Evolutionary conservation across 257 asterid species (phyloP), one percentile per base, ranked within the genome.

Genomic region (Anisodus acutangulus): DNA sequence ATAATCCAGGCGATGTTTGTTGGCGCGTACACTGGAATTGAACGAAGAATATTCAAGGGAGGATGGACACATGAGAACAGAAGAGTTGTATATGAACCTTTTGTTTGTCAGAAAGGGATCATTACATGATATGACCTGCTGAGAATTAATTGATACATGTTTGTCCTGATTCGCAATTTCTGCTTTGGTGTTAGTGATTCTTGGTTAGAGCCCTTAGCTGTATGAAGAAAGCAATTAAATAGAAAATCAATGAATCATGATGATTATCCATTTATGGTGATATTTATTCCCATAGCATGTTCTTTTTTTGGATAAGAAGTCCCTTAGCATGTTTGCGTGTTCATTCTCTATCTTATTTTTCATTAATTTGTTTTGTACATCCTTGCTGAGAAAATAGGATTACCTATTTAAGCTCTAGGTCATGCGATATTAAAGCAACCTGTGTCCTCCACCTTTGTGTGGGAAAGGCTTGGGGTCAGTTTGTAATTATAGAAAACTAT

Each of bases 191-290:
- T 39, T 39, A 12, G 53, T 76, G 63, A 51, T 53, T 76, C 63
- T 76, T 76, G 19, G 22, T 51, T 76, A 26, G 63, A 13, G 47
- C 26, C n/a, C 17, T 54, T 71, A 71, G 58, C 39, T 43, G 47
- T 51, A 51, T 51, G 81, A 51, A 51, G 81, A 76, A 51, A 76
- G 13, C 81, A 71, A 43, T 45, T 37, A 71, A 71, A 45, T n/a
- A 45, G 57, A 37, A 45, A 69, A 69, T 39, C 31, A 39, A 69
- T 1, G 5, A 76, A 76, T 76, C 47, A 13, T 26, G 47, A 76
- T 76, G 81, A 51, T 51, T 51, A 26, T 13, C 9, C 26, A 22
- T 76, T 76, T 51, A 49, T 12, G 35, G 45, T 6, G 2, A 76
- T 51, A 51, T 51, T 76, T 51, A 9, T 12, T 13, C 2, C 47